Conservation (phyloP, 805 yeast genomes). For the Yarrowia bubula region DNA sequence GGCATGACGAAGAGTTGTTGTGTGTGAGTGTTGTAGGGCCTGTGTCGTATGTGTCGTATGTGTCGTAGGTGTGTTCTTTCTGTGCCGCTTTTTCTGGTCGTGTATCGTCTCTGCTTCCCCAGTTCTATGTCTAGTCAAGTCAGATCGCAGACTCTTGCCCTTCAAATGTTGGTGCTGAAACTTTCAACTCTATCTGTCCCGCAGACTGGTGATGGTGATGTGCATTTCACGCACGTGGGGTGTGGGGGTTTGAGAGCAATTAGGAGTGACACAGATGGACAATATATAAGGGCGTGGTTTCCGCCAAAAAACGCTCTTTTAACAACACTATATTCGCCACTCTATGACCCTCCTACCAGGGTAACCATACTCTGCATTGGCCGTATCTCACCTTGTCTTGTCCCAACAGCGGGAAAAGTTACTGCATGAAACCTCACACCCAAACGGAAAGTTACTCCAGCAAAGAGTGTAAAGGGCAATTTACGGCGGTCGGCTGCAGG, state of each 20-base stretch:
- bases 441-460: neutral
- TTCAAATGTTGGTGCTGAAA: constrained; percentile 11
- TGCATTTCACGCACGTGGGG: constrained; percentile 7
- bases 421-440: neutral
- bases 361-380: too few relatives aligned
- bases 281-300: too few relatives aligned
- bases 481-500: neutral
- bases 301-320: too few relatives aligned
- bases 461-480: neutral
- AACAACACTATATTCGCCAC: too few relatives aligned
- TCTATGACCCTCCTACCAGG: too few relatives aligned
- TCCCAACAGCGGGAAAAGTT: constrained; percentile 12
- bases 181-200: constrained; percentile 14
- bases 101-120: neutral
- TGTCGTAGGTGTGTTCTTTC: neutral
- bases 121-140: neutral
- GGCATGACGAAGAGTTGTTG: neutral
- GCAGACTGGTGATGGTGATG: neutral
- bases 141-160: constrained; percentile 12
- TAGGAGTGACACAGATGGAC: too few relatives aligned
- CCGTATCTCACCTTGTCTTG: neutral
- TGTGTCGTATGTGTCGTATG: neutral
- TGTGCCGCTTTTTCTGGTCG: neutral
- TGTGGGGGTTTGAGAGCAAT: neutral
- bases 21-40: neutral